Base-by-base conservation (phyloP, 2,329 filamentous ascomycete genomes). In the Fusarium compactum region DNA sequence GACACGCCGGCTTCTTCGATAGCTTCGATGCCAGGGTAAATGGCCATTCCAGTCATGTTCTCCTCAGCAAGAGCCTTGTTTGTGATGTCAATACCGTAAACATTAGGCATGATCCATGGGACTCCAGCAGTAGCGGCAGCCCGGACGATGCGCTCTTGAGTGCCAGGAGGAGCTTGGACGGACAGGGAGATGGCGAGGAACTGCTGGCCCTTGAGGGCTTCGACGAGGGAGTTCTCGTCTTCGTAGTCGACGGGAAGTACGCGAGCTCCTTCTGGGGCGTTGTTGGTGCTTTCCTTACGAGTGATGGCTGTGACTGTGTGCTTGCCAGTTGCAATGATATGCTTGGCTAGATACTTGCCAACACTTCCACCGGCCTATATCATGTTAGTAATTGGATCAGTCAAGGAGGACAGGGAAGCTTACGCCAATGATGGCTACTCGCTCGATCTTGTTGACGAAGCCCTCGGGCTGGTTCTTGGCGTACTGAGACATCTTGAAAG, bases 91-190 rank as follows among this genome's bases (percentile, higher is more conserved):
- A 70, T 67, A 6, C 81, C 81, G 71, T 80, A 88, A 22, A 78
- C 78, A 68, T 89, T 90, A 2, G 87, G 88, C 73, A 90, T 80
- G 50, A 90, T 72, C 72, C 84, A 89, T 2, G 82, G 80, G 4
- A 90, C 81, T 3, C 84, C 84, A 0, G 88, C 87, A 34, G 83
- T 82, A 7, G 83, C 84, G 0, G 88, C 88, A 1, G 88, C 88
- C 9, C 80, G 76, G 63, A 89, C 78, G 20, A 90, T 79, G 65
- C 85, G 85, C 56, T 71, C 74, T 45, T 88, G 83, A 3, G 82
- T 82, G 12, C 84, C 84, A 0, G 64, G 76, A 0, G 85, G 80
- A 0, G 85, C 86, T 0, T 50, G 66, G 1, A 78, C 74, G 14
- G 81, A 66, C 62, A 90, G 74, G 12, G 87, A 87, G 57, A 90